phyloP scores from a whole-genome alignment of 2,329 filamentous ascomycete species.

The Colletotrichum sp. region DNA sequence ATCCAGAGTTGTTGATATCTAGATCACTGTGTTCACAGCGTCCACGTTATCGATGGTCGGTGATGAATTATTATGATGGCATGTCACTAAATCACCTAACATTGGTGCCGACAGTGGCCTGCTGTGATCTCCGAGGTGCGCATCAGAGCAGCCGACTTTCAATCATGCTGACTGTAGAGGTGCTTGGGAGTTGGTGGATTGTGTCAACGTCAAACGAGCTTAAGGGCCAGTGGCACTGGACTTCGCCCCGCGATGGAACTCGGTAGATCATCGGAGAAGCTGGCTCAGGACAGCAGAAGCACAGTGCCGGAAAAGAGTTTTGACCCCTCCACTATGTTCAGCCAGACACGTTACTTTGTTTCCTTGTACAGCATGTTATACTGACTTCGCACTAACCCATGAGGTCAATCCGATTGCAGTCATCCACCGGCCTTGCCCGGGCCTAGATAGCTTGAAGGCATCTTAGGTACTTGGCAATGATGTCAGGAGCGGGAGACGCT shows the following conservation, averaged over 20 bases:
- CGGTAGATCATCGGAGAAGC: slow-evolving; percentile 20
- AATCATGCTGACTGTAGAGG: neutral
- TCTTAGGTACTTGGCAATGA: neutral
- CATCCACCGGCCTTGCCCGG: neutral
- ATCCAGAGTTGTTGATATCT: neutral
- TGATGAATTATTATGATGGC: neutral
- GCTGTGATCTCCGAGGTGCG: neutral
- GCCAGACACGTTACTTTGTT: neutral
- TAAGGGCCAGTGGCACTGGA: neutral
- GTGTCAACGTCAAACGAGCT: neutral
- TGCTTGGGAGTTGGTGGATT: neutral
- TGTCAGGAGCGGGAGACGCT: neutral
- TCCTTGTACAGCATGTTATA: neutral
- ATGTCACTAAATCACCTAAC: neutral
- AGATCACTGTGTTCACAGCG: neutral
- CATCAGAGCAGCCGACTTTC: neutral
- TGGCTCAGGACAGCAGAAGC: neutral
- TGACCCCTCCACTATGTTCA: neutral
- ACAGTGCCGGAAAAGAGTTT: neutral
- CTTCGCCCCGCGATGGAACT: neutral
- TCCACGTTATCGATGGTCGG: neutral
- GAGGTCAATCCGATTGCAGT: neutral
- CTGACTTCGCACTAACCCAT: neutral
- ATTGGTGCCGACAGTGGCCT: neutral
- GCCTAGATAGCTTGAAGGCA: neutral